These are phyloP conservation scores for Backusella parvicylindrica DNA, from an alignment of 192 early-diverging fungal genomes.

Conservation along the genomic window DNA sequence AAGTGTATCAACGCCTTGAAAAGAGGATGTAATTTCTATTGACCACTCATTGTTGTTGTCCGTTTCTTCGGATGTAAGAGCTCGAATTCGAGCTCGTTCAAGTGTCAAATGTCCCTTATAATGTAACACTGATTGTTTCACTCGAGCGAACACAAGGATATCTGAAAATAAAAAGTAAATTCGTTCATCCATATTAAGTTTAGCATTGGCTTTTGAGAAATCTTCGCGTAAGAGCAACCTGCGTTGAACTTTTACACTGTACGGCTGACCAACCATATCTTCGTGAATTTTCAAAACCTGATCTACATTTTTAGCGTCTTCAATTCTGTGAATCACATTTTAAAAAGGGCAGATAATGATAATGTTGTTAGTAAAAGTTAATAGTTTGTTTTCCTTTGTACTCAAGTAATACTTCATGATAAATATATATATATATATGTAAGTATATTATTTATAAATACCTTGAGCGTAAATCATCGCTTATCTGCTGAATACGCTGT, in stretches of 20 bases:
- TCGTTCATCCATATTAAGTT: conserved; percentile 5
- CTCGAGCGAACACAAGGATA: conserved; percentile 21
- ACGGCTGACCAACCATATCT: conserved; percentile 10
- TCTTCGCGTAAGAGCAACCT: conserved; percentile 15
- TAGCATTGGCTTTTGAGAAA: conserved; percentile 6
- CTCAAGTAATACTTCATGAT: background rate
- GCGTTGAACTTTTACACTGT: conserved; percentile 14
- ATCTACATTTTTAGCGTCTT: conserved; percentile 19
- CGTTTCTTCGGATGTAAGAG: background rate
- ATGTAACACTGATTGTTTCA: conserved; percentile 13
- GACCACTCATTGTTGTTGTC: background rate
- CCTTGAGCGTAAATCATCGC: conserved; percentile 9
- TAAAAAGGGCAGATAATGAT: background rate
- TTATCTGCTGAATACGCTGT: conserved; percentile 11
- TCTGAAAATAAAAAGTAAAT: conserved; percentile 26
- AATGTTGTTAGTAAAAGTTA: background rate
- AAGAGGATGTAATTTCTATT: conserved; percentile 9
- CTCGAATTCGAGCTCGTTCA: conserved; percentile 8
- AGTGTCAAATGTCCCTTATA: conserved; percentile 24
- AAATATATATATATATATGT: background rate
- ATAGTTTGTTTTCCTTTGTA: background rate
- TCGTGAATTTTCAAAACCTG: conserved; percentile 20
- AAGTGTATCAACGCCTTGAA: conserved; percentile 17
- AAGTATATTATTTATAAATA: conserved; percentile 1
- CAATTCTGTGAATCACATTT: conserved; percentile 4